Evolutionary conservation across 345 rosid species (phyloP).

Genomic region (Rhodamnia rubescens): DNA sequence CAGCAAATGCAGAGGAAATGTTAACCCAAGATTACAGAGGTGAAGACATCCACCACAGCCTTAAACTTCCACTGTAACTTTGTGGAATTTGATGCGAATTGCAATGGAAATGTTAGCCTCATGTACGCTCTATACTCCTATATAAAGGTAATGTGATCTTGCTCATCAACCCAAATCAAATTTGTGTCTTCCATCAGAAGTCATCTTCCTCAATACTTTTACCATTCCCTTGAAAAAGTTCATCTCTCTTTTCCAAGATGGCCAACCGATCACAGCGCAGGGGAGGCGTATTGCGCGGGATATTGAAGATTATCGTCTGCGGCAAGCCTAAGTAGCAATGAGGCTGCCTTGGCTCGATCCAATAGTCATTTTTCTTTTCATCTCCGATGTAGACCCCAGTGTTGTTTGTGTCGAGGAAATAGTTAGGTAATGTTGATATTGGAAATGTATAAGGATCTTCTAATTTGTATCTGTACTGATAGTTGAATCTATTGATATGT

Average conservation of each 20-base stretch:
- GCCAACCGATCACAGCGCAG: not conserved
- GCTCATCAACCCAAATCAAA: not conserved
- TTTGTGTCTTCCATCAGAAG: not conserved
- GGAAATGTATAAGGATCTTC: not conserved
- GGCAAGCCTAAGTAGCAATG: accelerated
- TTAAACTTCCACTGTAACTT: not conserved
- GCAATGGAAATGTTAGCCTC: not conserved
- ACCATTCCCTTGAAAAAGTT: not conserved
- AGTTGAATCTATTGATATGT: too few species aligned
- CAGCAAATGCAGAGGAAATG: not conserved
- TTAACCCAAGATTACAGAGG: not conserved
- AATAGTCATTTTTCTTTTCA: not conserved
- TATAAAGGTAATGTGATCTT: not conserved
- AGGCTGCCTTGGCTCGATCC: not conserved
- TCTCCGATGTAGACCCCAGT: accelerated
- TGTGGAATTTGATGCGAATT: not conserved
- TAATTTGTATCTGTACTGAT: too few species aligned
- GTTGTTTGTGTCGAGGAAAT: not conserved
- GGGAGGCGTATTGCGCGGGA: not conserved
- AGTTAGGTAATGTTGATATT: not conserved
- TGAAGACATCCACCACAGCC: not conserved
- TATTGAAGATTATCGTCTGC: not conserved
- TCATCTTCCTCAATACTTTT: not conserved
- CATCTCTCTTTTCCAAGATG: not conserved
- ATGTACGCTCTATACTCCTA: not conserved